Percentiles rank a stretch among this genome's conserved stretches.
phyloP scores from a whole-genome alignment of 257 asterid genomes.

The Ilex asprella region DNA sequence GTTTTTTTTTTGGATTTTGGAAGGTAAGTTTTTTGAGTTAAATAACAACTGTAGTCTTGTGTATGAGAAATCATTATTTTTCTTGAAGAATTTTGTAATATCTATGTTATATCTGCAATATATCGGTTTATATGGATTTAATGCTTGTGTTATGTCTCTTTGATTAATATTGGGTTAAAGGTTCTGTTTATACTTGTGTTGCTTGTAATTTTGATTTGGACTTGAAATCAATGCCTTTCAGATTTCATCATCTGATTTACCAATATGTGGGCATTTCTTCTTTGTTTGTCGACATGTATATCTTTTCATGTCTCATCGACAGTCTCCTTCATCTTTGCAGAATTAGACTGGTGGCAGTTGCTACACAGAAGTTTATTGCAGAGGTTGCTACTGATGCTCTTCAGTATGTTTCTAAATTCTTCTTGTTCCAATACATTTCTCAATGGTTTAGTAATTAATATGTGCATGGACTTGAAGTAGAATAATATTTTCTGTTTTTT shows the following conservation, averaged over 20 bases:
- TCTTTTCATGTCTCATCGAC: background rate
- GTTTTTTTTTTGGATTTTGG: too few relatives aligned
- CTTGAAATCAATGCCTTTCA: background rate
- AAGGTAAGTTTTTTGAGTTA: too few relatives aligned
- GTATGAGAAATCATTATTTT: too few relatives aligned
- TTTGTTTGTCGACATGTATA: background rate
- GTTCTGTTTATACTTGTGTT: too few relatives aligned
- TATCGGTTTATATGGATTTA: background rate
- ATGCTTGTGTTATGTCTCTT: too few relatives aligned
- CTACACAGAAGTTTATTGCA: constrained; percentile 95
- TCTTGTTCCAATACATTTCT: background rate
- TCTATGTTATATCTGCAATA: background rate
- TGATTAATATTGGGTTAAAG: too few relatives aligned
- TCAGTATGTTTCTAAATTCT: constrained; percentile 51
- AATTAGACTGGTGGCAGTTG: constrained; percentile 95
- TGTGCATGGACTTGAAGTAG: too few relatives aligned
- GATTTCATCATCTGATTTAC: background rate
- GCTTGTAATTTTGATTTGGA: background rate
- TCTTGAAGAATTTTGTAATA: too few relatives aligned
- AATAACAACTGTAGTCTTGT: too few relatives aligned
- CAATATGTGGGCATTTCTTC: background rate
- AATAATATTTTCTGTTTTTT: too few relatives aligned
- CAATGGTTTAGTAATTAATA: too few relatives aligned
- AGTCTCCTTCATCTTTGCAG: constrained; percentile 30
- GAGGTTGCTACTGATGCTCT: constrained; percentile 97